Evolutionary conservation across 306 rosid genomes (phyloP), one percentile per base, ranked within the genome.

Genomic region (Malus sieversii): DNA sequence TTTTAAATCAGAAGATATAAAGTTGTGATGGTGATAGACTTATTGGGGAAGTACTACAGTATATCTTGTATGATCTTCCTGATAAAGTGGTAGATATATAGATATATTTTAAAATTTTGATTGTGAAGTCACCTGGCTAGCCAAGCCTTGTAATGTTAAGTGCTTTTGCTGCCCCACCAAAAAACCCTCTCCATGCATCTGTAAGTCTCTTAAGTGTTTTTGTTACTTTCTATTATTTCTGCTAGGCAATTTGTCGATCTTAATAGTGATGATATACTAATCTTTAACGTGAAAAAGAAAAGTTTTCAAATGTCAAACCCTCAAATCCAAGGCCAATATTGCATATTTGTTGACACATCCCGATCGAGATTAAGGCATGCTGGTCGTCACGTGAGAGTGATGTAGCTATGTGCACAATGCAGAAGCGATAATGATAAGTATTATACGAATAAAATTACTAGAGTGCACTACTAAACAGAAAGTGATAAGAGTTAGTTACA

Each of bases 161-260:
- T 92, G 97, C 86, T 86, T 86, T 84, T 84, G 68, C 82, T 82
- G 72, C 87, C 97, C 93, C 93, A 86, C 78, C 1, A 35, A 22
- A 69, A 32, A 83, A 73, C 25, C 66, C 35, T 74, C 72, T 53
- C 65, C 60, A 52, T 19, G 45, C 45, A 42, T 42, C 45, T 42
- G 45, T 9, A 42, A 9, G 45, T 42, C 45, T 9, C 45, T 32
- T 32, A 9, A 42, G 45, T 9, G 45, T 0, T 40, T 40, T 42
- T 42, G 12, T 42, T 42, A 9, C 3, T 10, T 27, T 71, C 20
- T 53, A 5, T 6, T 35, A 29, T 52, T n/a, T 68, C 75, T 77
- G 69, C 12, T 11, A 32, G 62, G 77, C 66, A 16, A 2, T n/a
- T 51, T 1, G 1, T 22, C 23, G 38, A 68, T 68, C 35, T 3